phyloP scores from a whole-genome alignment of 208 protist genomes.

The Trypanosoma conorhini region DNA sequence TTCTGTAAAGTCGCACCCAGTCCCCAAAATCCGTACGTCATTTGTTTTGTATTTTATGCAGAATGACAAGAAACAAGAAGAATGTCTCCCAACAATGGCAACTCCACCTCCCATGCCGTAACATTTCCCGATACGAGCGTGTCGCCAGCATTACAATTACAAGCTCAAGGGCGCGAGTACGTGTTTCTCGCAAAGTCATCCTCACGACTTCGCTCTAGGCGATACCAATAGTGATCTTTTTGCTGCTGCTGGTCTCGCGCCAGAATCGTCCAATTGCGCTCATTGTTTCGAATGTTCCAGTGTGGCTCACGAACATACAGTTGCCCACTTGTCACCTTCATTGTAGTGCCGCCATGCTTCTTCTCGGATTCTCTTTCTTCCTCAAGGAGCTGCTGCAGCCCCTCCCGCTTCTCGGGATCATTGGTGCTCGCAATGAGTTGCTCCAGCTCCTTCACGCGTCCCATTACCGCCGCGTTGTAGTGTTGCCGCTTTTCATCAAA shows the following conservation, averaged over 20 bases:
- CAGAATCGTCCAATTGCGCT: constrained; percentile 87
- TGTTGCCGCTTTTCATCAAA: constrained; percentile 10
- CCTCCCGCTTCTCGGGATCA: constrained; percentile 47
- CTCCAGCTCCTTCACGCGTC: constrained; percentile 44
- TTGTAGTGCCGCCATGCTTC: constrained; percentile 61
- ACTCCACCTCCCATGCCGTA: background rate
- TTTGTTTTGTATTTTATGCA: background rate
- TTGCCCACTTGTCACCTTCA: constrained; percentile 78
- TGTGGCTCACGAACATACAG: constrained; percentile 74
- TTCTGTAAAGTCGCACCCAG: too few species aligned
- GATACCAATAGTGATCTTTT: constrained; percentile 91
- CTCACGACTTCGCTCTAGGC: constrained; percentile 73
- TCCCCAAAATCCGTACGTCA: too few species aligned
- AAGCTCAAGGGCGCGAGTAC: constrained; percentile 35
- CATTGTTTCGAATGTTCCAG: constrained; percentile 87
- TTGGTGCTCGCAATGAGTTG: constrained; percentile 47
- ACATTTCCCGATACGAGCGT: background rate
- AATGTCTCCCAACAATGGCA: background rate
- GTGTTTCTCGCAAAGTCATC: constrained; percentile 85
- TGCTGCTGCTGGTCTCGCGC: constrained; percentile 86
- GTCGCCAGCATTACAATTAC: background rate
- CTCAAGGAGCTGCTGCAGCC: constrained; percentile 60
- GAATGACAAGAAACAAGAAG: background rate
- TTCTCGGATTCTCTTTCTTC: constrained; percentile 54
- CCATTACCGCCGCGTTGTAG: constrained; percentile 10